Conservation (phyloP, 352 stramenopile species). For the Phytopythium oedochilum region DNA sequence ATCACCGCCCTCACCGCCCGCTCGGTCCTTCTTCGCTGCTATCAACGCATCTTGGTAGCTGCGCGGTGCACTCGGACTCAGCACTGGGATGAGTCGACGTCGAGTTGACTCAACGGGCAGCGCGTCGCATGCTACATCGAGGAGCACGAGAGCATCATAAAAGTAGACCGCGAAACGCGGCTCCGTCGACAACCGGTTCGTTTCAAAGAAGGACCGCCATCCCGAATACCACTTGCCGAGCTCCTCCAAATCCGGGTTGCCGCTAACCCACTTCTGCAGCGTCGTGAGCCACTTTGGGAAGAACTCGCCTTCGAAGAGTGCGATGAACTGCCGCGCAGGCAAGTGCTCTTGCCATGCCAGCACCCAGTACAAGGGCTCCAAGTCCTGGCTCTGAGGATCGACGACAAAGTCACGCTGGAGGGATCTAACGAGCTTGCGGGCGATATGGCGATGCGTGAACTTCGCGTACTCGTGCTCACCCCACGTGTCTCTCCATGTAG, state of each 20-base stretch:
- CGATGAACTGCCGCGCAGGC: conserved; percentile 68
- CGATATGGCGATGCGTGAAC: conserved; percentile 78
- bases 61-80: conserved; percentile 43
- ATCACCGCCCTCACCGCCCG: conserved; percentile 14
- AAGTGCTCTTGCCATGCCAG: conserved; percentile 69
- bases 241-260: conserved; percentile 45
- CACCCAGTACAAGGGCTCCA: conserved; percentile 67
- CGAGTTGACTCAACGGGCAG: neutral
- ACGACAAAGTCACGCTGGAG: conserved; percentile 82
- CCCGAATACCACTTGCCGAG: conserved; percentile 81
- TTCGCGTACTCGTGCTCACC: conserved; percentile 75
- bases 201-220: conserved; percentile 82
- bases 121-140: conserved; percentile 40
- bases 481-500: conserved; percentile 72
- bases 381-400: conserved; percentile 64
- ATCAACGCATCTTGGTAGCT: conserved; percentile 81
- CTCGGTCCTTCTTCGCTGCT: conserved; percentile 23
- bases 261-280: conserved; percentile 70
- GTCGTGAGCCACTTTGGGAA: conserved; percentile 89
- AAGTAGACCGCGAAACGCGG: conserved; percentile 74
- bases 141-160: conserved; percentile 61
- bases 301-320: conserved; percentile 88
- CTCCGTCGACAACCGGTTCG: conserved; percentile 45
- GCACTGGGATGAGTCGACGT: conserved; percentile 26
- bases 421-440: conserved; percentile 68